Evolutionary conservation across 2,329 filamentous ascomycete species (phyloP), one percentile per base, ranked within the genome.

Genomic region (Cephalotrichum gorgonifer): DNA sequence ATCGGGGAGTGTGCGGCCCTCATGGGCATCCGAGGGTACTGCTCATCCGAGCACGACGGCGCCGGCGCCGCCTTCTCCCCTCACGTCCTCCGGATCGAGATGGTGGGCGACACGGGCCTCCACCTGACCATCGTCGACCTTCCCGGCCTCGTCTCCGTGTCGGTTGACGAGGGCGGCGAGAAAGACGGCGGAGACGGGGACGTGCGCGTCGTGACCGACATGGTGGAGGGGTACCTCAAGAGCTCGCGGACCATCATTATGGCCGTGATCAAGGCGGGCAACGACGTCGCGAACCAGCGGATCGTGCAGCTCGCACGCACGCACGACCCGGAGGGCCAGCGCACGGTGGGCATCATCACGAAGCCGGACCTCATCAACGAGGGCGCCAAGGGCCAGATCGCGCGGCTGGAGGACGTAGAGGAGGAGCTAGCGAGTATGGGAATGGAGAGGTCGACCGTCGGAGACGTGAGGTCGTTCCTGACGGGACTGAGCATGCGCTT

Each of bases 91-190:
- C 58, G 51, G 7, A 55, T 61, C 26, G 56, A 57, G 15, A 50
- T 56, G 9, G 47, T 46, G 27, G 55, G 58, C n/a, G 44, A 54
- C 8, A 54, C 53, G 3, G 56, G 57, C 1, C 51, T 58, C 4
- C 64, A 70, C 31, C 60, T 74, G 2, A 73, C 69, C 1, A 60
- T 74, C 11, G 69, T 75, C 1, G 71, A 75, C 51, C 55, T 74
- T 2, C 71, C 70, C 2, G 69, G 71, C 4, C 56, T 74, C 5
- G 69, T 74, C 27, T 60, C 66, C 7, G 57, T 60, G 3, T 51
- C 63, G 11, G 62, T 59, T 20, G 60, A 65, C 7, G 56, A 63
- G 9, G 60, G 68, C 43, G 61, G 59, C 14, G 53, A 55, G n/a
- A n/a, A n/a, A n/a, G n/a, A n/a, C n/a, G n/a, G n/a, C n/a, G n/a